These are phyloP conservation scores for Alternaria rosae DNA, from an alignment of 2,329 filamentous ascomycete genomes.

Conservation along the genomic window DNA sequence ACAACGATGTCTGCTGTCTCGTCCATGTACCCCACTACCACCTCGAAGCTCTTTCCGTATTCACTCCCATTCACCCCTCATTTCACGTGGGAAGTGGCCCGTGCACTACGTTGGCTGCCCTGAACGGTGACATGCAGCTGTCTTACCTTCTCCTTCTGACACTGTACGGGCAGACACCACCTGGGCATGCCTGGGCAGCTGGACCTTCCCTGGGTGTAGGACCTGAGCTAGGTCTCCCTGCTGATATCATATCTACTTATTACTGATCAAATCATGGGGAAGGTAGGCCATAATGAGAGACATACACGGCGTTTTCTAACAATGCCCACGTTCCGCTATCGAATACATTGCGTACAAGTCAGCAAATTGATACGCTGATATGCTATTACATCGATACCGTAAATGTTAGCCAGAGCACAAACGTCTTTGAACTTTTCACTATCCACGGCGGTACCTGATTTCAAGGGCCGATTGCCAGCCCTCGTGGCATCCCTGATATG, in stretches of 20 bases:
- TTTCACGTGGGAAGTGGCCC: slow-evolving; percentile 11
- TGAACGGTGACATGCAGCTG: slow-evolving; percentile 1
- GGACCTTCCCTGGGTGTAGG: background rate
- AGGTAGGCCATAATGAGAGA: background rate
- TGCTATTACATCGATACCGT: background rate
- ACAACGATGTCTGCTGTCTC: background rate
- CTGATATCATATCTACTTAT: background rate
- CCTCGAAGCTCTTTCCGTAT: background rate
- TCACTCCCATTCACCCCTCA: slow-evolving; percentile 3
- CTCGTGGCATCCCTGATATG: slow-evolving; percentile 3
- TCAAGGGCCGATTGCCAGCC: slow-evolving; percentile 2
- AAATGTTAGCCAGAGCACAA: background rate
- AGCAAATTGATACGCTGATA: background rate
- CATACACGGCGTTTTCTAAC: background rate
- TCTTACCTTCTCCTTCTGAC: background rate
- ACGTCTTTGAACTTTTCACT: background rate
- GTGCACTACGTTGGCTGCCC: background rate
- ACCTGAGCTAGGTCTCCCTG: background rate
- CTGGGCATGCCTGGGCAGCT: slow-evolving; percentile 5
- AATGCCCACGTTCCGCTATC: background rate
- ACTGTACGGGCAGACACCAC: background rate
- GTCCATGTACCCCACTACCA: slow-evolving; percentile 4
- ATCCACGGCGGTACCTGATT: background rate
- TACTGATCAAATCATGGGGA: background rate
- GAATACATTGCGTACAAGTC: background rate